phyloP scores from a whole-genome alignment of 345 rosid species.

The Alliaria petiolata region DNA sequence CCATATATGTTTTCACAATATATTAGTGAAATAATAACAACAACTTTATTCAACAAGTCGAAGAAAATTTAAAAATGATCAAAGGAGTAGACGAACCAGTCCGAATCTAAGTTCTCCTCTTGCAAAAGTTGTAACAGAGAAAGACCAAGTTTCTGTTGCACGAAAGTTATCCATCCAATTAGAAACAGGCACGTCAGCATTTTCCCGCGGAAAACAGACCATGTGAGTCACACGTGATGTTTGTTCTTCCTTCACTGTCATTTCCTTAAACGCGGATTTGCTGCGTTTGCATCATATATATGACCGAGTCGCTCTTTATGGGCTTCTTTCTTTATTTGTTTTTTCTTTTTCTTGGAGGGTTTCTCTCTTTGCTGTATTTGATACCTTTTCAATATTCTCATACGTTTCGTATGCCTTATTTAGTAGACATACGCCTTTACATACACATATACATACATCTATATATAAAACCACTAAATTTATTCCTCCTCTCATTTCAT shows the following conservation, averaged over 20 bases:
- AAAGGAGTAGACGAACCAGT: neutral
- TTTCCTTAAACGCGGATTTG: slow-evolving; percentile 21
- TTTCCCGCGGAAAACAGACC: neutral
- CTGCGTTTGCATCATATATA: slow-evolving; percentile 8
- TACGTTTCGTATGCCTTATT: slow-evolving; percentile 29
- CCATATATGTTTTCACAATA: neutral
- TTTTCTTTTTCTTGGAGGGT: neutral
- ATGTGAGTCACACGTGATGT: slow-evolving; percentile 11
- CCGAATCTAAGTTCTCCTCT: slow-evolving; percentile 9
- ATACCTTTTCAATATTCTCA: slow-evolving; percentile 15
- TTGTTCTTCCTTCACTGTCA: neutral
- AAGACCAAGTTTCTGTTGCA: neutral
- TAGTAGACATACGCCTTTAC: slow-evolving; percentile 21
- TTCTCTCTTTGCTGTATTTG: slow-evolving; percentile 22
- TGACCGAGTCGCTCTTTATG: slow-evolving; percentile 18
- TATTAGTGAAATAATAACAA: neutral
- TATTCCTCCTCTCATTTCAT: neutral
- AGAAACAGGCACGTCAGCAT: slow-evolving; percentile 12
- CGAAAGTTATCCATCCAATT: neutral
- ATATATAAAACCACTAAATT: neutral
- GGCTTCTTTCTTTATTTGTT: neutral
- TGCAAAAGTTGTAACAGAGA: neutral
- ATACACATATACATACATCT: neutral
- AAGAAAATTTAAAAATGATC: neutral
- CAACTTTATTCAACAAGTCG: no score